A percentile compares a stretch with the other conserved stretches of the same genome.
These are phyloP conservation scores for Misopates orontium DNA, from an alignment of 257 asterid genomes.

Conservation along the genomic window DNA sequence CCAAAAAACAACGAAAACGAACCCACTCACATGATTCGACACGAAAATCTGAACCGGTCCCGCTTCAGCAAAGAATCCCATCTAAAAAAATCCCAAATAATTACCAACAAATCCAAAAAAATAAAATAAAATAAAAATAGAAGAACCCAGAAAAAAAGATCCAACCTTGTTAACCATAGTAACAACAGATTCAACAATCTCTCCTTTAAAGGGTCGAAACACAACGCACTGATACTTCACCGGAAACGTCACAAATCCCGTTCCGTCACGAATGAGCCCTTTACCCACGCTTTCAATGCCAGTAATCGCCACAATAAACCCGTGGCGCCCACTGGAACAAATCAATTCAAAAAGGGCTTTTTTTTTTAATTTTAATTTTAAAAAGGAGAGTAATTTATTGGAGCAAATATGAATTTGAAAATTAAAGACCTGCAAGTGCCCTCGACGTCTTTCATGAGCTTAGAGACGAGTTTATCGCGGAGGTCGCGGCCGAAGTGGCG, in stretches of 20 bases:
- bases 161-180: slow-evolving; percentile 89
- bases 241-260: slow-evolving; percentile 91
- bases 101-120: background rate
- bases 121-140: background rate
- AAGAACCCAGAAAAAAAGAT: background rate
- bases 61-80: slow-evolving; percentile 98
- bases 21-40: slow-evolving; percentile 74
- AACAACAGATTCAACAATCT: slow-evolving; percentile 87
- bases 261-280: slow-evolving; percentile 92
- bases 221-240: slow-evolving; percentile 92
- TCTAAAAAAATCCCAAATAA: slow-evolving; percentile 48
- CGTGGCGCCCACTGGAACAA: slow-evolving; percentile 76
- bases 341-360: background rate
- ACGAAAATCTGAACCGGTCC: slow-evolving; percentile 97
- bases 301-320: slow-evolving; percentile 91
- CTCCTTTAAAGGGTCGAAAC: slow-evolving; percentile 94
- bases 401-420: no score
- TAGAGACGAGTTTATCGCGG: slow-evolving; percentile 83
- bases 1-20: background rate
- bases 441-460: slow-evolving; percentile 96
- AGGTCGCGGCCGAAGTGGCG: slow-evolving; percentile 98
- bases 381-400: no score
- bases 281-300: slow-evolving; percentile 90
- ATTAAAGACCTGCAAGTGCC: slow-evolving; percentile 85
- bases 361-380: no score